phyloP scores from a whole-genome alignment of 306 rosid genomes.

The Sicyos baderoa region DNA sequence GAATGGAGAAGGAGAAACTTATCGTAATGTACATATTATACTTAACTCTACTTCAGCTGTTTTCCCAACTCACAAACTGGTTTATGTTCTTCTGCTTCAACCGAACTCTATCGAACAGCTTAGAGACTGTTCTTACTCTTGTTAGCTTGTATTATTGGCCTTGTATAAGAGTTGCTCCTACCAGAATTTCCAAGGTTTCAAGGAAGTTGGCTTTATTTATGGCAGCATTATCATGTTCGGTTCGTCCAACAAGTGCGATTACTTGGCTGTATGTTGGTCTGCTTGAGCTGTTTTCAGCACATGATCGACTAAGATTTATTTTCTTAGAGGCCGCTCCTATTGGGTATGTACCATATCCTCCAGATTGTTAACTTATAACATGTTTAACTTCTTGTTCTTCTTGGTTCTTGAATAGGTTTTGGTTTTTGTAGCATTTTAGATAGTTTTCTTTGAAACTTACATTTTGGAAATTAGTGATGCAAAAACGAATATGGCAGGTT shows the following conservation, averaged over 20 bases:
- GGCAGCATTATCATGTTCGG: constrained; percentile 72
- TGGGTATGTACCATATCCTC: constrained; percentile 54
- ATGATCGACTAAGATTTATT: constrained; percentile 43
- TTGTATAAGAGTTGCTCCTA: constrained; percentile 49
- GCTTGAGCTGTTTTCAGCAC: constrained; percentile 50
- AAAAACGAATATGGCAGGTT: background rate
- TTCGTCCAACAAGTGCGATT: constrained; percentile 84
- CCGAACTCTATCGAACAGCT: constrained; percentile 77
- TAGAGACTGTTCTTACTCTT: constrained; percentile 79
- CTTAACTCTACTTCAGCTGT: constrained; percentile 68
- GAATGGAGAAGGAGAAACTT: too few relatives aligned
- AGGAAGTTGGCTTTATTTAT: constrained; percentile 67
- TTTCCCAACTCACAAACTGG: constrained; percentile 80
- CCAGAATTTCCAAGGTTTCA: constrained; percentile 32
- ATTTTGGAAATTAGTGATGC: background rate
- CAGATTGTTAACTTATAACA: background rate
- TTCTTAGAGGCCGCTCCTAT: constrained; percentile 70
- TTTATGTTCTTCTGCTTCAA: constrained; percentile 69
- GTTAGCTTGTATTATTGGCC: constrained; percentile 89
- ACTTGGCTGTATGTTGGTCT: constrained; percentile 76
- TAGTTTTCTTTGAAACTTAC: background rate
- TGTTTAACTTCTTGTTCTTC: background rate
- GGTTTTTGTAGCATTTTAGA: background rate
- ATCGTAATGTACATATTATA: background rate
- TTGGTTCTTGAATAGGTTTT: background rate